Evolutionary conservation across 225 moss, liverwort and hornwort genomes (phyloP).

Genomic region (Pleurozium schreberi): DNA sequence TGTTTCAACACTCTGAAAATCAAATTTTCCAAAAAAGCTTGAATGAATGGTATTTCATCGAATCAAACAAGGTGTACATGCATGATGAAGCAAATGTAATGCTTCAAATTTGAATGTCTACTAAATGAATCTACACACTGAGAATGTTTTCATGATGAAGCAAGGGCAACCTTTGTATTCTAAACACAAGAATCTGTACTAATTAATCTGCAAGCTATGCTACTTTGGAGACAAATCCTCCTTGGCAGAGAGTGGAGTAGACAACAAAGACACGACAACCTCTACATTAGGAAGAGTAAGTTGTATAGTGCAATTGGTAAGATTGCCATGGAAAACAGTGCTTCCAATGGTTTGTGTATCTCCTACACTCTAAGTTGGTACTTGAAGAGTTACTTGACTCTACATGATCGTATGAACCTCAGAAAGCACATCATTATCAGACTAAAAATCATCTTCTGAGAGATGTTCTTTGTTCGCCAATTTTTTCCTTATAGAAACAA

Average conservation of each 20-base stretch:
- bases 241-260: background rate
- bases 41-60: background rate
- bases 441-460: background rate
- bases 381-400: background rate
- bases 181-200: too few species aligned
- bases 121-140: background rate
- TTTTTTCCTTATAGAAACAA: background rate
- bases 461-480: background rate
- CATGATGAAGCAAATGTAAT: background rate
- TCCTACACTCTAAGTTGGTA: background rate
- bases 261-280: background rate
- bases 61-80: background rate
- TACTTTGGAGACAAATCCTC: background rate
- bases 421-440: rapidly evolving
- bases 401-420: background rate
- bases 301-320: background rate
- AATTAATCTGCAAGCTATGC: background rate
- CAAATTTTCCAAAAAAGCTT: background rate
- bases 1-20: too few species aligned
- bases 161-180: too few species aligned
- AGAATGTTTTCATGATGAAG: too few species aligned
- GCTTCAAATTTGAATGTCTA: too few species aligned
- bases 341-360: background rate
- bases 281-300: background rate
- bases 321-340: background rate